Evolutionary conservation across 345 rosid species (phyloP).

Genomic region (Dipteronia dyeriana): DNA sequence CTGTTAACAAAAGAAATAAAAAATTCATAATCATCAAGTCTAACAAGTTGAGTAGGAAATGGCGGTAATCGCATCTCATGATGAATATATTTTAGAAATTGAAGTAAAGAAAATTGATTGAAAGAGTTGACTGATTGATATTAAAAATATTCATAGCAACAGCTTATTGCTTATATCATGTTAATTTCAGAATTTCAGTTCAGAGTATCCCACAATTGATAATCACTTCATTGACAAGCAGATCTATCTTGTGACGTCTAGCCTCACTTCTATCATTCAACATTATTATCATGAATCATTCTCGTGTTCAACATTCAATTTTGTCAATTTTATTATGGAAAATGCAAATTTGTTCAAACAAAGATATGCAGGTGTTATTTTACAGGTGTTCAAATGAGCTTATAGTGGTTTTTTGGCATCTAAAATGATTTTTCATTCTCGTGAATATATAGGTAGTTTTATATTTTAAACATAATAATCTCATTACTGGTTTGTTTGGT

Average conservation of each 20-base stretch:
- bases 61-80: not conserved
- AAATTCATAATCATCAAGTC: not conserved
- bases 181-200: not conserved
- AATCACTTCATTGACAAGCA: not conserved
- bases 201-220: not conserved
- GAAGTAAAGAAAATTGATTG: too few species aligned
- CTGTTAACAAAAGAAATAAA: conserved; percentile 2
- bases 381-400: not conserved
- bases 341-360: not conserved
- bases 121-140: too few species aligned
- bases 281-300: not conserved
- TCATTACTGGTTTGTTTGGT: too few species aligned
- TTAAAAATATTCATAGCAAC: not conserved
- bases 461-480: too few species aligned
- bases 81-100: not conserved
- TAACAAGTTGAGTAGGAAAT: not conserved
- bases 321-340: not conserved
- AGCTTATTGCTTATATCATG: not conserved
- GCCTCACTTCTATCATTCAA: not conserved
- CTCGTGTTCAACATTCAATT: not conserved
- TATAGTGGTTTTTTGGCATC: not conserved
- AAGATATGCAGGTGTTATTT: not conserved
- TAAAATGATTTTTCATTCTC: not conserved
- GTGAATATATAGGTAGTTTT: not conserved
- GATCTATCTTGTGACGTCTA: not conserved